Conservation (phyloP, 768 basidiomycete genomes). For the Amanita exitialis region DNA sequence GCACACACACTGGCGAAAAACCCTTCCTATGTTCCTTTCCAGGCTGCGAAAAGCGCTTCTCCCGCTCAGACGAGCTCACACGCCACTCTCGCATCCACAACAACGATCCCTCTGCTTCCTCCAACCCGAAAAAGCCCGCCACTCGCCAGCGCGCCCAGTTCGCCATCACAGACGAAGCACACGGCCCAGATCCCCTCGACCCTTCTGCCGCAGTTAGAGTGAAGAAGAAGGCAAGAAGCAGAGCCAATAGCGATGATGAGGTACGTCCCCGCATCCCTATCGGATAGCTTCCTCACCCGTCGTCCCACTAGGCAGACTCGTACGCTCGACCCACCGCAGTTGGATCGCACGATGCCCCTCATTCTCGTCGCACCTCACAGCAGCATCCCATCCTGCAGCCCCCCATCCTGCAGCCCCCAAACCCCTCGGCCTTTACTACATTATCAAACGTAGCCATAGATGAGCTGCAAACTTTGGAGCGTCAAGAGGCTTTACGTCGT, state of each 20-base stretch:
- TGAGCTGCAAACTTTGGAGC: conserved; percentile 84
- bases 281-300: conserved; percentile 8
- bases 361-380: conserved; percentile 22
- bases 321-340: conserved; percentile 49
- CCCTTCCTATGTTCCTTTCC: conserved; percentile 89
- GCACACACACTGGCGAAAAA: conserved; percentile 97
- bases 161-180: conserved; percentile 11
- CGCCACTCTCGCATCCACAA: conserved; percentile 92
- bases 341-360: conserved; percentile 32
- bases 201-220: conserved; percentile 23
- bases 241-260: conserved; percentile 78
- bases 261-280: conserved; percentile 31
- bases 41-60: conserved; percentile 97
- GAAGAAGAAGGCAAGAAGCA: conserved; percentile 73
- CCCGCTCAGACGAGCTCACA: conserved; percentile 96
- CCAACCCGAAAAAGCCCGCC: conserved; percentile 15
- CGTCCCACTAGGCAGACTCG: conserved; percentile 32
- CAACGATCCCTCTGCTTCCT: conserved; percentile 32
- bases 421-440: conserved; percentile 48
- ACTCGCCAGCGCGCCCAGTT: conserved; percentile 10
- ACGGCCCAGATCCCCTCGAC: conserved; percentile 2
- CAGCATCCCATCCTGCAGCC: conserved; percentile 13
- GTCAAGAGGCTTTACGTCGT: conserved; percentile 70
- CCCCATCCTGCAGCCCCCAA: conserved; percentile 14
- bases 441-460: conserved; percentile 76